Percentiles rank a stretch among this genome's conserved stretches.
phyloP scores from a whole-genome alignment of 2,329 filamentous ascomycete genomes.

The Albophoma yamanashiensis region DNA sequence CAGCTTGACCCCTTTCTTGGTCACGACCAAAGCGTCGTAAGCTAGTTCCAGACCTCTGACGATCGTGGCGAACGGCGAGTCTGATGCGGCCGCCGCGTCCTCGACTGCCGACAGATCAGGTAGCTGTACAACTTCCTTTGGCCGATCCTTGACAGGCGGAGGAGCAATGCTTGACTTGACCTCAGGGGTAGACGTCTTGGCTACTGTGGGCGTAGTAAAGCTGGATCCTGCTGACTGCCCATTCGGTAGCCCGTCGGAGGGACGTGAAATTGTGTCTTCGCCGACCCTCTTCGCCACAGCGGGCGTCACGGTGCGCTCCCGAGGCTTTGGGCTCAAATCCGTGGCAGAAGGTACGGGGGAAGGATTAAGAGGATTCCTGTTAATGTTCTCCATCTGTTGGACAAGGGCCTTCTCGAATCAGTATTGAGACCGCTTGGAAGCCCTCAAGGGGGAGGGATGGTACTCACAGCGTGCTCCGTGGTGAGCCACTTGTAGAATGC shows the following conservation, averaged over 20 bases:
- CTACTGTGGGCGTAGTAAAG: neutral
- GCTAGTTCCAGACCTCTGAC: constrained; percentile 14
- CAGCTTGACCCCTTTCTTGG: constrained; percentile 12
- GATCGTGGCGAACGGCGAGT: constrained; percentile 16
- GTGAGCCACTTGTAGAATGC: constrained; percentile 39
- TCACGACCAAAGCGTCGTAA: constrained; percentile 6
- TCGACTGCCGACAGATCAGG: neutral
- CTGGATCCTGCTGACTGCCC: neutral
- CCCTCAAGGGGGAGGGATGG: neutral
- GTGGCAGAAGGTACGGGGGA: constrained; percentile 9
- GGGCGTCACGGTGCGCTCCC: constrained; percentile 3
- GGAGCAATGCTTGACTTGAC: neutral
- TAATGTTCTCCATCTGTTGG: constrained; percentile 10
- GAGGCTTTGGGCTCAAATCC: constrained; percentile 3
- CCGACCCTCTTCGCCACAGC: constrained; percentile 5
- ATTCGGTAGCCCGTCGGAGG: neutral
- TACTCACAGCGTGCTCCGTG: constrained; percentile 26
- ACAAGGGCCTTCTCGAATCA: constrained; percentile 13
- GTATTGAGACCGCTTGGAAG: neutral
- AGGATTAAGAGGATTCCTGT: constrained; percentile 10
- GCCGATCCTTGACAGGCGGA: neutral
- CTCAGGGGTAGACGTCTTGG: neutral
- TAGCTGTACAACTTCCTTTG: neutral
- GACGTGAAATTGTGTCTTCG: constrained; percentile 2
- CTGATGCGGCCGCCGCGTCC: constrained; percentile 2